A percentile compares a stretch with the other conserved stretches of the same genome.
Conservation (phyloP, 176 grass and related monocot genomes). For the Zea luxurians region DNA sequence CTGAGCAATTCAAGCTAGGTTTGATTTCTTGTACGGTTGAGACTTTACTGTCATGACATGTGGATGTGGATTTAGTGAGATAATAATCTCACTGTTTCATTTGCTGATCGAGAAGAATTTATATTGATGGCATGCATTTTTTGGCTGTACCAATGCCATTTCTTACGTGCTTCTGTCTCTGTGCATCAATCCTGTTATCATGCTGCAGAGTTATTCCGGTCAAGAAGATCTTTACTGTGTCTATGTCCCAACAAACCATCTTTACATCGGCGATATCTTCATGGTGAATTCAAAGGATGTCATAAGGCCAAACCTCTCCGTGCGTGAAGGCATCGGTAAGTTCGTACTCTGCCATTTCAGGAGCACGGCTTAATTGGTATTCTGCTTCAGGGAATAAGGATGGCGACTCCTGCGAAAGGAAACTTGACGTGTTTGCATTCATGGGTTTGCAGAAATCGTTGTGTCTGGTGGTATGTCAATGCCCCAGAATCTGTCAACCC, state of each 20-base stretch:
- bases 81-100: not conserved
- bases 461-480: slow-evolving; percentile 98
- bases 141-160: not conserved
- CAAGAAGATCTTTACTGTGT: slow-evolving; percentile 93
- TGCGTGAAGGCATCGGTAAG: slow-evolving; percentile 94
- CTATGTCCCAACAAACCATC: slow-evolving; percentile 96
- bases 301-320: slow-evolving; percentile 92
- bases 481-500: slow-evolving; percentile 81
- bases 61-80: not conserved
- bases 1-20: not conserved
- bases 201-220: slow-evolving; percentile 79
- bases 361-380: not conserved
- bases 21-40: not conserved
- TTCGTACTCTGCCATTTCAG: not conserved
- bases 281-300: slow-evolving; percentile 94
- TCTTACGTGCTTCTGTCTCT: not conserved
- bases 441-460: slow-evolving; percentile 71
- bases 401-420: not conserved
- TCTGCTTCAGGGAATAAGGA: slow-evolving; percentile 5
- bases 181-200: slow-evolving; percentile 8
- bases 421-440: not conserved
- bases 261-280: slow-evolving; percentile 96
- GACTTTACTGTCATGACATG: not conserved
- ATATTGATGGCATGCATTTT: not conserved
- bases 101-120: not conserved